phyloP scores from a whole-genome alignment of 2,329 filamentous ascomycete genomes.

The Trichoderma hamatum region DNA sequence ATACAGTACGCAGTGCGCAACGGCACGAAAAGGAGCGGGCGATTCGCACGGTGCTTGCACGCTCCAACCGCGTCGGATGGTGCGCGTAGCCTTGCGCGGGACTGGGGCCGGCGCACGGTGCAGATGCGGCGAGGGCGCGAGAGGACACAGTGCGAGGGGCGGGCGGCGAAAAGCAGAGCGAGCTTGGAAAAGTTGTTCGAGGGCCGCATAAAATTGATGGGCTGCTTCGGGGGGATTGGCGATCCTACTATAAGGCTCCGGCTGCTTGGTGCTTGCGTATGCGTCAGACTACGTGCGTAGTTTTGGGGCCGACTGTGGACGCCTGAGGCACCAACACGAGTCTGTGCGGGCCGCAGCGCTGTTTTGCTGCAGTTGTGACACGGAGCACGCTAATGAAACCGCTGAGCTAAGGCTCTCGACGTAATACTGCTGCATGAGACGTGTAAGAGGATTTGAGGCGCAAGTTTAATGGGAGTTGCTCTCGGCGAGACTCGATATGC shows the following conservation, averaged over 20 bases:
- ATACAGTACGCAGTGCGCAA: conserved; percentile 28
- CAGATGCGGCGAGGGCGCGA: conserved; percentile 20
- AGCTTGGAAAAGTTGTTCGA: conserved; percentile 21
- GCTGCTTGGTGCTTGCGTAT: conserved; percentile 31
- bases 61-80: conserved; percentile 2
- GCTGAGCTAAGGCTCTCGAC: neutral
- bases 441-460: neutral
- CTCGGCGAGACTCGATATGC: neutral
- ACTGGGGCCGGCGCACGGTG: conserved; percentile 23
- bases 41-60: neutral
- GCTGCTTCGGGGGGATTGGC: conserved; percentile 25
- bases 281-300: conserved; percentile 36
- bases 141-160: conserved; percentile 21
- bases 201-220: conserved; percentile 15
- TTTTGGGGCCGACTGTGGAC: conserved; percentile 30
- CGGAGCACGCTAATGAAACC: neutral
- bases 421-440: neutral
- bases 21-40: conserved; percentile 20
- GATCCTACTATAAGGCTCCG: conserved; percentile 26
- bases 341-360: neutral
- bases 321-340: conserved; percentile 39
- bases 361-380: neutral
- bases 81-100: conserved; percentile 14
- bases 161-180: conserved; percentile 23
- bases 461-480: neutral